phyloP scores from a whole-genome alignment of 2,329 filamentous ascomycete genomes.

The Lachnellula subtilissima region DNA sequence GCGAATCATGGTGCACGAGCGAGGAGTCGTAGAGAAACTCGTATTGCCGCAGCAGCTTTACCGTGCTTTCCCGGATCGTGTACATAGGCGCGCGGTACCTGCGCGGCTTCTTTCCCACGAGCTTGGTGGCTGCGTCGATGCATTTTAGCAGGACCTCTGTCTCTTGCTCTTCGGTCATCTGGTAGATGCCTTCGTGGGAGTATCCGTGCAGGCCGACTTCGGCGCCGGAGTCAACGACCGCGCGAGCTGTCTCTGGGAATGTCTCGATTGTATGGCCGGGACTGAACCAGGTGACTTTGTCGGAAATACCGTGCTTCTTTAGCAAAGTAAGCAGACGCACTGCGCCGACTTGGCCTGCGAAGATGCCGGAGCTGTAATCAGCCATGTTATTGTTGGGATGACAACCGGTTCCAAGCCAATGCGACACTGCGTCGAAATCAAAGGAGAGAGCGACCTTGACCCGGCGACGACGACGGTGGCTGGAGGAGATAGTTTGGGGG shows the following conservation, averaged over 20 bases:
- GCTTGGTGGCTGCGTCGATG: neutral
- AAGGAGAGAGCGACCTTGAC: too few species aligned
- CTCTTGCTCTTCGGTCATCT: slow-evolving; percentile 41
- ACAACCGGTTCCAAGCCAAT: too few species aligned
- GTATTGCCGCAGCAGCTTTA: slow-evolving; percentile 41
- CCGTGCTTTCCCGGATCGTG: slow-evolving; percentile 43
- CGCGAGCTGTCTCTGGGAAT: slow-evolving; percentile 22
- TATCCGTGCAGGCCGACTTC: slow-evolving; percentile 40
- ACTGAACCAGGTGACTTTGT: slow-evolving; percentile 37
- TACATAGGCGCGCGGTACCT: slow-evolving; percentile 45
- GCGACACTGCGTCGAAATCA: too few species aligned
- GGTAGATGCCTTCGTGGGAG: slow-evolving; percentile 35
- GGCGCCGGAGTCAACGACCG: slow-evolving; percentile 38
- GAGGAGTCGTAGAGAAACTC: slow-evolving; percentile 39
- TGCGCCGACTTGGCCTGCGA: slow-evolving; percentile 23
- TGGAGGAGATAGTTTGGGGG: too few species aligned
- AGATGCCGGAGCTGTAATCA: slow-evolving; percentile 8
- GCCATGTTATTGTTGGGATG: too few species aligned
- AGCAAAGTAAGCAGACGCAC: slow-evolving; percentile 35
- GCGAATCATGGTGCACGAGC: slow-evolving; percentile 45
- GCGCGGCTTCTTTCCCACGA: slow-evolving; percentile 39
- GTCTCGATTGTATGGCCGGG: slow-evolving; percentile 33
- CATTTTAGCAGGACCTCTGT: slow-evolving; percentile 36
- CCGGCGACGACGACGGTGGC: too few species aligned
- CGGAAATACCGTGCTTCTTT: slow-evolving; percentile 35